These are phyloP conservation scores for Pseudisothecium myosuroides DNA, from an alignment of 225 moss, liverwort and hornwort genomes.

Conservation along the genomic window DNA sequence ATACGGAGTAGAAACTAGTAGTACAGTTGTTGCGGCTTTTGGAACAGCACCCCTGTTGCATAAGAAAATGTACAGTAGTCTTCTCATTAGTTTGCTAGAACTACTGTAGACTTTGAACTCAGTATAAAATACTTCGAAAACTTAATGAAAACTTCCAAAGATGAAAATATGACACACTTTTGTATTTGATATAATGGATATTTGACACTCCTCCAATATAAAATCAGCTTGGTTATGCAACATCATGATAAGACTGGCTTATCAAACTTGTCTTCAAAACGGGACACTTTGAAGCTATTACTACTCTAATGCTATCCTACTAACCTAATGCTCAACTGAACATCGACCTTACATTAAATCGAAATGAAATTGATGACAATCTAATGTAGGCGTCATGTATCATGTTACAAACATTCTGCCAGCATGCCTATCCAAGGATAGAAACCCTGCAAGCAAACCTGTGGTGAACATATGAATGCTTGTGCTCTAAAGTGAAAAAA, in stretches of 20 bases:
- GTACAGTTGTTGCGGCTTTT: too few relatives aligned
- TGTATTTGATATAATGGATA: too few relatives aligned
- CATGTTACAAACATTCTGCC: background rate
- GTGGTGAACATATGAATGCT: background rate
- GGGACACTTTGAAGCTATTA: background rate
- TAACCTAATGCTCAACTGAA: background rate
- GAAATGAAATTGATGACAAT: background rate
- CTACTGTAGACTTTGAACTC: too few relatives aligned
- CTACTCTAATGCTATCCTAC: background rate
- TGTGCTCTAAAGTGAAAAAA: too few relatives aligned
- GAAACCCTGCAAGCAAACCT: background rate
- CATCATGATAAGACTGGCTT: too few relatives aligned
- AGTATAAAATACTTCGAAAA: background rate
- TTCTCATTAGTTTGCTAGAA: too few relatives aligned
- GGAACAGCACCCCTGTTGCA: too few relatives aligned
- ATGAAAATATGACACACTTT: background rate
- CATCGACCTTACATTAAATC: too few relatives aligned
- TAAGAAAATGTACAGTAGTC: too few relatives aligned
- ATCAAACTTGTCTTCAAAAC: background rate
- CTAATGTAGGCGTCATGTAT: background rate
- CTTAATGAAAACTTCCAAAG: background rate
- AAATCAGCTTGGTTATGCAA: too few relatives aligned
- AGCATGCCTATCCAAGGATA: background rate
- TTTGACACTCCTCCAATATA: too few relatives aligned
- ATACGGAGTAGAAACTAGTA: too few relatives aligned